These are phyloP conservation scores for Paramecium sexaurelia DNA, from an alignment of 73 alveolate genomes.

Conservation along the genomic window DNA sequence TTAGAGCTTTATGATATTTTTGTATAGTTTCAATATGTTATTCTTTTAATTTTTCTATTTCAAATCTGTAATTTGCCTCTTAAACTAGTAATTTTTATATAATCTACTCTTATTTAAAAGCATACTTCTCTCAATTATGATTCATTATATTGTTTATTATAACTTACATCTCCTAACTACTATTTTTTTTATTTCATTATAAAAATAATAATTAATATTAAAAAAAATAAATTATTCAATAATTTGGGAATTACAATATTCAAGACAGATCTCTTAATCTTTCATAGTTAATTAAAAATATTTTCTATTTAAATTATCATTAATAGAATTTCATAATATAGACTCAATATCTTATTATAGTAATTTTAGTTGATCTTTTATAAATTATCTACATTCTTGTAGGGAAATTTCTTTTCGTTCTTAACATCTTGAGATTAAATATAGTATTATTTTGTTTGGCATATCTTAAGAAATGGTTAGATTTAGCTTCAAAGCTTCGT, in stretches of 20 bases:
- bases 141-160: not conserved
- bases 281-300: too few relatives aligned
- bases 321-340: not conserved
- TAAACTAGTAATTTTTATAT: not conserved
- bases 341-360: conserved; percentile 1
- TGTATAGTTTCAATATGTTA: not conserved
- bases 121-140: conserved; percentile 47
- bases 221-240: not conserved
- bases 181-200: conserved; percentile 38
- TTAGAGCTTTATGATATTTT: conserved; percentile 50
- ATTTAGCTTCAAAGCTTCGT: conserved; percentile 24
- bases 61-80: not conserved
- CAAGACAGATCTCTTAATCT: not conserved
- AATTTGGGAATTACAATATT: not conserved
- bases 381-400: conserved; percentile 5
- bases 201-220: not conserved
- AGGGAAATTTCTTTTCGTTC: conserved; percentile 6
- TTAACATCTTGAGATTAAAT: not conserved
- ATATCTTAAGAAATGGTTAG: not conserved
- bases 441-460: not conserved
- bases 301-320: too few relatives aligned
- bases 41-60: conserved; percentile 44
- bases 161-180: conserved; percentile 11
- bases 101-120: not conserved
- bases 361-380: conserved; percentile 5